Evolutionary conservation across 1,139 yeast species (phyloP), one percentile per base, ranked within the genome.

Genomic region (Nakaseomyces delphensis): DNA sequence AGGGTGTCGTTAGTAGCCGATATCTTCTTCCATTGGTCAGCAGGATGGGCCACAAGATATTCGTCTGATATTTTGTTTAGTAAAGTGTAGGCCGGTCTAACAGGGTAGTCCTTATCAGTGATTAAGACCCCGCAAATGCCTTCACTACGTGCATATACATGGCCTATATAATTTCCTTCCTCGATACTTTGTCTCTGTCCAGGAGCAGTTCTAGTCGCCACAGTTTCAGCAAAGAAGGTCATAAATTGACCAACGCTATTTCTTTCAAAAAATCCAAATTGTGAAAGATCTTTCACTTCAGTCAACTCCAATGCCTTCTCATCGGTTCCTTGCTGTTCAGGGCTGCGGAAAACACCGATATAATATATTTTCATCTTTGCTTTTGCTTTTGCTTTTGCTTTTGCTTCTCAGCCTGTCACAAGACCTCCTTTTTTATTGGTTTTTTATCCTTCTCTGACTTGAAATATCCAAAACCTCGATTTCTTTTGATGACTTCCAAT

Each of bases 101-200:
- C 89, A 2, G 98, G 98, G 64, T 91, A 91, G 55, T 91, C 96
- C 63, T 83, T 83, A 63, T 91, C 99, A 40, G 95, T 79, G 61
- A 93, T 84, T 47, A 91, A 68, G 23, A 91, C 95, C 50, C 95
- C 95, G n/a, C 95, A 83, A 39, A 91, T 62, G 1, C 97, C 97
- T 64, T 93, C 98, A 27, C 83, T 67, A 52, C 97, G 75, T 20
- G 89, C 80, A 62, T 83, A 91, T 0, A 91, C 91, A 63, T 93
- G 98, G 7, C 96, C 97, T 16, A 85, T 74, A 61, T 89, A 89
- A 62, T 67, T 67, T 40, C 93, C 93, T 64, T 91, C 96, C 63
- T 91, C 96, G 42, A 91, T 85, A 60, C 89, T 77, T 66, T 91
- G 98, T 65, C 98, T 80, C 65, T 86, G 93, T 32, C 96, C 96